These are phyloP conservation scores for Clavaria fumosa DNA, from an alignment of 768 basidiomycete genomes.

Conservation along the genomic window DNA sequence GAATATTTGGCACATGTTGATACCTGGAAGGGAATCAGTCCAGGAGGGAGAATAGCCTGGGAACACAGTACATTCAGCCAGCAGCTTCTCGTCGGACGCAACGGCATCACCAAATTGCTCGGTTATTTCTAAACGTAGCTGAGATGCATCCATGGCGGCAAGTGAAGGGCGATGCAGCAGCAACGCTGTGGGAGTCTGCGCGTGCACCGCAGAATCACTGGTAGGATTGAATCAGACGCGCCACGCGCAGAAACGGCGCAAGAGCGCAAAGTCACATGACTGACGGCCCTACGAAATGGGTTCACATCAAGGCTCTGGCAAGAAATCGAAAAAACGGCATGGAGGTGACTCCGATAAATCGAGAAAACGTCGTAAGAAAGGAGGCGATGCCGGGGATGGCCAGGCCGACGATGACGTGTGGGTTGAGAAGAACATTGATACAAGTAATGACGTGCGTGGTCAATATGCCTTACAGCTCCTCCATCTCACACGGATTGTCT, in stretches of 20 bases:
- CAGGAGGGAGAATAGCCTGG: conserved; percentile 1
- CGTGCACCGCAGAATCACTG: no score
- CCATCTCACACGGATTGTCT: conserved; percentile 7
- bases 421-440: conserved; percentile 77
- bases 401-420: conserved; percentile 62
- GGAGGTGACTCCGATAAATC: conserved; percentile 30
- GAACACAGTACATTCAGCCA: conserved; percentile 34
- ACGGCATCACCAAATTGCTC: conserved; percentile 15
- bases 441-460: conserved; percentile 59
- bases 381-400: conserved; percentile 67
- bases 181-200: no score
- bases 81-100: conserved; percentile 26
- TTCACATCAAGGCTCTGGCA: no score
- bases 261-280: no score
- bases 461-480: conserved; percentile 15
- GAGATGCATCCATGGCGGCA: neutral
- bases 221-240: no score
- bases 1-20: conserved; percentile 48
- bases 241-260: no score
- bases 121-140: conserved; percentile 14
- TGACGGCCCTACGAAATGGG: no score
- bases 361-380: conserved; percentile 33
- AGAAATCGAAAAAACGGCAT: conserved; percentile 1
- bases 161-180: no score
- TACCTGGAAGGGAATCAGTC: conserved; percentile 28